Conservation (phyloP, 1,284 basidiomycete genomes). For the Moesziomyces sp. region DNA sequence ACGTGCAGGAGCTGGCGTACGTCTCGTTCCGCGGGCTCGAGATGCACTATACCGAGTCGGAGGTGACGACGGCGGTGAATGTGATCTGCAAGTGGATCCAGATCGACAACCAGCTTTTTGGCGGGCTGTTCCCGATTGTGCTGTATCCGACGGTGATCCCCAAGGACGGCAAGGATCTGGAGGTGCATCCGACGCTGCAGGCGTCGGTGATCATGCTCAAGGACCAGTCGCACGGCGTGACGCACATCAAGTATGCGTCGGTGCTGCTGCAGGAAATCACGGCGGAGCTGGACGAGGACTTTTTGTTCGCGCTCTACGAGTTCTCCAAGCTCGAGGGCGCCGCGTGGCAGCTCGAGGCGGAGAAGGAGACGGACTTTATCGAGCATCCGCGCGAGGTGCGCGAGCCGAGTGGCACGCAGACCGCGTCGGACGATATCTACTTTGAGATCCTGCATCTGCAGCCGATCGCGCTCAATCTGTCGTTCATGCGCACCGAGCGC, state of each 20-base stretch:
- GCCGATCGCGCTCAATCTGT: conserved; percentile 89
- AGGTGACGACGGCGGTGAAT: conserved; percentile 82
- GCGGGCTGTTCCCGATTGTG: conserved; percentile 93
- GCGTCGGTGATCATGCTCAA: conserved; percentile 88
- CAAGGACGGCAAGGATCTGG: conserved; percentile 80
- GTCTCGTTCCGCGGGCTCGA: conserved; percentile 82
- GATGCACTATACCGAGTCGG: conserved; percentile 86
- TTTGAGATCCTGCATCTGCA: conserved; percentile 98
- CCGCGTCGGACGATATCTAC: conserved; percentile 76
- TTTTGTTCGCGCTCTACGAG: conserved; percentile 91
- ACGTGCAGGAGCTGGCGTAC: conserved; percentile 90
- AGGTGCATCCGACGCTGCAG: conserved; percentile 89
- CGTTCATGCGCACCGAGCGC: conserved; percentile 95
- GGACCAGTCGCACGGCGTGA: conserved; percentile 86
- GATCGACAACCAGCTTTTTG: conserved; percentile 92
- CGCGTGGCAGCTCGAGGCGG: conserved; percentile 44
- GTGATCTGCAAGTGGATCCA: conserved; percentile 90
- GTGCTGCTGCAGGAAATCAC: conserved; percentile 93
- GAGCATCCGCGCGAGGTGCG: conserved; percentile 80
- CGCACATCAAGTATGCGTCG: conserved; percentile 97
- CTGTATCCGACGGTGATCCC: conserved; percentile 92
- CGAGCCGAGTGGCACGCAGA: conserved; percentile 77
- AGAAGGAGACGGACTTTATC: conserved; percentile 73
- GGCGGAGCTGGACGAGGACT: conserved; percentile 95
- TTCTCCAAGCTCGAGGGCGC: conserved; percentile 86